These are phyloP conservation scores for Rachicladosporium sp. DNA, from an alignment of 2,329 filamentous ascomycete genomes.

Conservation along the genomic window DNA sequence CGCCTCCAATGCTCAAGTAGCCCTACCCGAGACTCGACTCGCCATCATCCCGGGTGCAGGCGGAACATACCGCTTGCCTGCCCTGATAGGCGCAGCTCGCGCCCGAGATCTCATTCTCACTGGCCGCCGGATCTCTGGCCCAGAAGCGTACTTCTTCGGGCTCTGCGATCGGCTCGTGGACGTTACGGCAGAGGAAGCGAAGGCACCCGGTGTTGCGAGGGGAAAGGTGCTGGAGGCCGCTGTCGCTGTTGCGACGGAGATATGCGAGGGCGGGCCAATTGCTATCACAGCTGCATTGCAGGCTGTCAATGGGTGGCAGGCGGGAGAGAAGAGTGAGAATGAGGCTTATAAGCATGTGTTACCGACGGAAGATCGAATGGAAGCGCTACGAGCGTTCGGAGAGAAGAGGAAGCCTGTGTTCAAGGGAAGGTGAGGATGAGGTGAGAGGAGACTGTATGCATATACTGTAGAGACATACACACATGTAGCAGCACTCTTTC, in stretches of 20 bases:
- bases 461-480: no score
- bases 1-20: slow-evolving; percentile 63
- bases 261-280: slow-evolving; percentile 80
- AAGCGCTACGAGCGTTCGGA: slow-evolving; percentile 75
- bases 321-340: slow-evolving; percentile 67
- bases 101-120: slow-evolving; percentile 88
- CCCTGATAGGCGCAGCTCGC: slow-evolving; percentile 63
- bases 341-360: slow-evolving; percentile 76
- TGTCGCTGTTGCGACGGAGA: slow-evolving; percentile 66
- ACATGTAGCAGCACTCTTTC: no score
- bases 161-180: slow-evolving; percentile 85
- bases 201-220: slow-evolving; percentile 44
- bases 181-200: slow-evolving; percentile 47
- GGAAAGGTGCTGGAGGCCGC: slow-evolving; percentile 62
- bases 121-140: slow-evolving; percentile 67
- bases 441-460: background rate
- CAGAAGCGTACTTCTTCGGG: slow-evolving; percentile 85
- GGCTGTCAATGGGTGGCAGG: slow-evolving; percentile 57
- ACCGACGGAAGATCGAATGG: slow-evolving; percentile 70
- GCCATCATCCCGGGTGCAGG: slow-evolving; percentile 93
- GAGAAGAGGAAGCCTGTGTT: slow-evolving; percentile 64
- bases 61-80: slow-evolving; percentile 77
- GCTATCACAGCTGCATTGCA: slow-evolving; percentile 67
- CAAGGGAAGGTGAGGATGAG: slow-evolving; percentile 37
- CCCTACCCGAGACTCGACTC: slow-evolving; percentile 79